phyloP scores from a whole-genome alignment of 2,329 filamentous ascomycete genomes.

The Ophiostoma montium region DNA sequence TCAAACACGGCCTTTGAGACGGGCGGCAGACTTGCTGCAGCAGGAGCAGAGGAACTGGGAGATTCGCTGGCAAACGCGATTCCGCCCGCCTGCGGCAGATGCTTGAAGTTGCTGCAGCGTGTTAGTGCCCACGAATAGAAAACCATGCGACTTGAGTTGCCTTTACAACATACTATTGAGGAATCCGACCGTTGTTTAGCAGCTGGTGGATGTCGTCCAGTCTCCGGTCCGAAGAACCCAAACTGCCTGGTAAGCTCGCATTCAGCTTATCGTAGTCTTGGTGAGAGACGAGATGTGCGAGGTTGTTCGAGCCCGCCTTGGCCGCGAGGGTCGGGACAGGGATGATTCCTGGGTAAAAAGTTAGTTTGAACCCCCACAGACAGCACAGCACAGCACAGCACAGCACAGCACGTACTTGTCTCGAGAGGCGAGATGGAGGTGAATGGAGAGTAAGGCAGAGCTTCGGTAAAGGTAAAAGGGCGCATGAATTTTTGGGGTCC shows the following conservation, averaged over 20 bases:
- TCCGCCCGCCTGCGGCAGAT: slow-evolving; percentile 23
- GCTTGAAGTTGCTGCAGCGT: slow-evolving; percentile 44
- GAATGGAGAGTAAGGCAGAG: slow-evolving; percentile 69
- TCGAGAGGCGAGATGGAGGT: slow-evolving; percentile 68
- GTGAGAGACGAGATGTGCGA: slow-evolving; percentile 36
- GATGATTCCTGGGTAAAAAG: slow-evolving; percentile 39
- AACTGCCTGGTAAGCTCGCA: slow-evolving; percentile 36
- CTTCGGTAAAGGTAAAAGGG: slow-evolving; percentile 56
- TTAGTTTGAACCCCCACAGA: no score
- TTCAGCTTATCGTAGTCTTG: slow-evolving; percentile 55
- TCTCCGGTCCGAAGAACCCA: slow-evolving; percentile 37
- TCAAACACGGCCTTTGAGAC: slow-evolving; percentile 35
- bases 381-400: no score
- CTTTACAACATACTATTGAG: slow-evolving; percentile 43
- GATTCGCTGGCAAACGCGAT: slow-evolving; percentile 3
- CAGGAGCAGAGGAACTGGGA: slow-evolving; percentile 16
- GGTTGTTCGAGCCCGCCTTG: slow-evolving; percentile 35
- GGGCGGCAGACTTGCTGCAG: slow-evolving; percentile 33
- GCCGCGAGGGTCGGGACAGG: slow-evolving; percentile 48
- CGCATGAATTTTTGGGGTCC: slow-evolving; percentile 17
- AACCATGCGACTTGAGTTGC: no score
- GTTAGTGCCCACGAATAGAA: no score
- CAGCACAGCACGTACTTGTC: slow-evolving; percentile 38
- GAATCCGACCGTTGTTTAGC: slow-evolving; percentile 51
- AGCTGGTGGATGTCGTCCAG: slow-evolving; percentile 63